Percentiles rank a stretch among this genome's conserved stretches.
These are phyloP conservation scores for Cryptococcus sp. DNA, from an alignment of 1,284 basidiomycete species.

Conservation along the genomic window DNA sequence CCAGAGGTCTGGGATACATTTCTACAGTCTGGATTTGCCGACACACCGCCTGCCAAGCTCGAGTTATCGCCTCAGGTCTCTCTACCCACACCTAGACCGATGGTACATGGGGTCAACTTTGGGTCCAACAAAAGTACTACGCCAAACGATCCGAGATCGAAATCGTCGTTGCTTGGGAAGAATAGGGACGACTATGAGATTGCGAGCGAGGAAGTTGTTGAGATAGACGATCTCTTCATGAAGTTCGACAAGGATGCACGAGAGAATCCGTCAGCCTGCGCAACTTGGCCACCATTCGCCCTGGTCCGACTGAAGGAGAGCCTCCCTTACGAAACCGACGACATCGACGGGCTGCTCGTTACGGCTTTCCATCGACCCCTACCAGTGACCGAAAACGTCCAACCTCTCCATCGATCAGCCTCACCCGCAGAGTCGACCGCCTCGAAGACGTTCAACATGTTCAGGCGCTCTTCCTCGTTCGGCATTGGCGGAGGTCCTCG, in stretches of 20 bases:
- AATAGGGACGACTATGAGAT: constrained; percentile 5
- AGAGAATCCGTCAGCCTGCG: constrained; percentile 17
- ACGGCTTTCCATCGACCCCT: constrained; percentile 20
- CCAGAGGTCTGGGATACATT: constrained; percentile 19
- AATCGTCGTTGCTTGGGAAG: background rate
- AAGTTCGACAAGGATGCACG: constrained; percentile 36
- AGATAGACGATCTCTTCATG: constrained; percentile 36
- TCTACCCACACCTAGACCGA: background rate
- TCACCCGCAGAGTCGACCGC: constrained; percentile 19
- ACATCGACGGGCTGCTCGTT: constrained; percentile 31
- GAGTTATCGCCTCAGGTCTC: constrained; percentile 2
- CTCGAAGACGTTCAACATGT: constrained; percentile 22
- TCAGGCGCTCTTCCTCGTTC: constrained; percentile 18
- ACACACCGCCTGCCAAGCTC: background rate
- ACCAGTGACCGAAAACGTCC: background rate
- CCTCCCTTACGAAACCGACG: background rate
- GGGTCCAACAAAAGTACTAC: background rate
- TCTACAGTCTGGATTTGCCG: constrained; percentile 17
- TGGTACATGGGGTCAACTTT: background rate
- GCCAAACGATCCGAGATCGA: background rate
- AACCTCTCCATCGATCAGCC: constrained; percentile 7
- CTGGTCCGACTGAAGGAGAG: constrained; percentile 24
- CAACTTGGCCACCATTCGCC: constrained; percentile 31
- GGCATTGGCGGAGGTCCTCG: constrained; percentile 8
- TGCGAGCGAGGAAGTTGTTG: constrained; percentile 20